Evolutionary conservation across 106 monocot genomes (phyloP).

Genomic region (Dactylorhiza incarnata): DNA sequence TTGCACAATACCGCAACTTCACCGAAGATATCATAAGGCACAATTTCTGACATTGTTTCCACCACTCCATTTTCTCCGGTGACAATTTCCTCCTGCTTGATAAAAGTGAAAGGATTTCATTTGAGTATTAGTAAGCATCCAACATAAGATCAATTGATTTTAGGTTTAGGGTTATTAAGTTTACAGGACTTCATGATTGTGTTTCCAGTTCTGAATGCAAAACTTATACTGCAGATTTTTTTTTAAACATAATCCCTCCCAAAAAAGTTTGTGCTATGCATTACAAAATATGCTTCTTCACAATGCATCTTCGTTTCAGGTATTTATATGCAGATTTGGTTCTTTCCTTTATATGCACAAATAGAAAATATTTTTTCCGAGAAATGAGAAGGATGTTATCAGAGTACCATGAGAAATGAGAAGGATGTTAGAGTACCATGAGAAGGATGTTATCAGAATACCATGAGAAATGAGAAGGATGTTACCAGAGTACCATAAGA

Average conservation of each 20-base stretch:
- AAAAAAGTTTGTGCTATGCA: too few species aligned
- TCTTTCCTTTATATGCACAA: not conserved
- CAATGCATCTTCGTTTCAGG: not conserved
- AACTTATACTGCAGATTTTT: too few species aligned
- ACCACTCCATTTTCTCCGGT: conserved; percentile 50
- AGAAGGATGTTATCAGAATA: conserved; percentile 25
- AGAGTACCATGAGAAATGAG: conserved; percentile 41
- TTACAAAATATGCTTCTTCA: not conserved
- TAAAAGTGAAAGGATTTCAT: not conserved
- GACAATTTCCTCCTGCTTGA: conserved; percentile 37
- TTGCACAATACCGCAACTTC: conserved; percentile 62
- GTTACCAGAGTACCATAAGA: conserved; percentile 49
- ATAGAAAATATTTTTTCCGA: not conserved
- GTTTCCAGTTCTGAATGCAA: too few species aligned
- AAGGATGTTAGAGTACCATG: conserved; percentile 27
- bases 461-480: conserved; percentile 18
- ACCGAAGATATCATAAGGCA: conserved; percentile 50
- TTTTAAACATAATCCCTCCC: too few species aligned
- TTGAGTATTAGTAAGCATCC: not conserved
- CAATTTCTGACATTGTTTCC: conserved; percentile 37
- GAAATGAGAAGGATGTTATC: conserved; percentile 22
- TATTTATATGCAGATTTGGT: not conserved
- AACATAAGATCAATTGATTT: not conserved
- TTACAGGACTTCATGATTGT: not conserved
- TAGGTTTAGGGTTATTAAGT: not conserved